Evolutionary conservation across 768 basidiomycete species (phyloP), one percentile per base, ranked within the genome.

Genomic region (Galerina sulciceps): DNA sequence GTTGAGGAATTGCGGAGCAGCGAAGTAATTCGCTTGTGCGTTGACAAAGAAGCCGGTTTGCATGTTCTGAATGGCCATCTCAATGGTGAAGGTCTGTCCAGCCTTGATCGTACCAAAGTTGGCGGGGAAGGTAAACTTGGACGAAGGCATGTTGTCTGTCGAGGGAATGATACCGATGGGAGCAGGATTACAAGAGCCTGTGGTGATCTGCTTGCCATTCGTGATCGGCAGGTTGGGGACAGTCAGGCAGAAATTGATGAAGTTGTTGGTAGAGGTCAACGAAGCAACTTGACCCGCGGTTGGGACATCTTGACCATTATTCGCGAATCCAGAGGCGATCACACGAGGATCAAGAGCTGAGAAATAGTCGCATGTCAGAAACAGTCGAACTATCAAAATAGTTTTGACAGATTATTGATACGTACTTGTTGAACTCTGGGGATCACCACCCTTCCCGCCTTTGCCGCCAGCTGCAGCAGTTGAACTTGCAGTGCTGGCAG

Each of bases 1-100:
- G 67, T 86, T 81, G 20, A 85, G 66, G 52, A 81, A 78, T 66
- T 86, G 85, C 36, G 84, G 87, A 18, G 82, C 87, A 35, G 78
- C 73, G 58, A 83, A 86, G 70, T 83, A 85, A 61, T 79, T 83
- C 50, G 73, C 66, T 60, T 81, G 69, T 0, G 84, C 79, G 63
- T 85, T 84, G 54, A 82, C 83, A 68, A 89, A 87, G 71, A 75
- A 76, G 40, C 85, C 85, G 31, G 82, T 82, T 55, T 79, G 68
- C 67, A 83, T 64, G 61, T 74, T 77, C 55, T 71, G 62, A 55
- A 85, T 80, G 36, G 69, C 73, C 71, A 89, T 79, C 18, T 69
- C 64, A 64, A 87, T 78, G 10, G 77, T 84, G 72, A 88, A 87
- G 2, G 74, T 66, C 54, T 67, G 64, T 72, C 82, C 75, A 15